These are phyloP conservation scores for Cyclocybe cylindracea DNA, from an alignment of 768 basidiomycete species.

Conservation along the genomic window DNA sequence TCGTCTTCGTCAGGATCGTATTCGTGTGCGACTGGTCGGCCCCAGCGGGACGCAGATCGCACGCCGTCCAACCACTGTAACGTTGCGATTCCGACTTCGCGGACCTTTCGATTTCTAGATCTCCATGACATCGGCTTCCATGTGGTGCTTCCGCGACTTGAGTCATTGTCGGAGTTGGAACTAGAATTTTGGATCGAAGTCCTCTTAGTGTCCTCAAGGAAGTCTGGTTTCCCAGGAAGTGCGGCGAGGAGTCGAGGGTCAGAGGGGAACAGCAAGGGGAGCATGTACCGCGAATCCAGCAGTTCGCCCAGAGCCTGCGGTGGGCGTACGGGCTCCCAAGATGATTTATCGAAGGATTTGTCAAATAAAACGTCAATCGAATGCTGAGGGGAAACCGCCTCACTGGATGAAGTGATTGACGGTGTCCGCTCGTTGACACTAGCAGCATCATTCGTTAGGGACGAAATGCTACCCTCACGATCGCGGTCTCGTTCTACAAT, in stretches of 20 bases:
- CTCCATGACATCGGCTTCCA: slow-evolving; percentile 56
- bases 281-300: slow-evolving; percentile 91
- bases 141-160: slow-evolving; percentile 38
- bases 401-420: slow-evolving; percentile 34
- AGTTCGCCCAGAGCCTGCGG: slow-evolving; percentile 88
- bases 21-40: slow-evolving; percentile 38
- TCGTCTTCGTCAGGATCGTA: slow-evolving; percentile 44
- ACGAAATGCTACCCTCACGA: slow-evolving; percentile 59
- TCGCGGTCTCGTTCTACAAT: slow-evolving; percentile 71
- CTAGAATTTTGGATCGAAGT: slow-evolving; percentile 16
- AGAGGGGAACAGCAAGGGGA: slow-evolving; percentile 82
- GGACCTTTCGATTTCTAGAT: slow-evolving; percentile 56
- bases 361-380: slow-evolving; percentile 84
- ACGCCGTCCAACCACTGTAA: slow-evolving; percentile 74
- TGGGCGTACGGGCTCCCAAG: slow-evolving; percentile 78
- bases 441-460: slow-evolving; percentile 43
- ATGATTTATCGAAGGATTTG: slow-evolving; percentile 55
- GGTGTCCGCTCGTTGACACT: slow-evolving; percentile 30
- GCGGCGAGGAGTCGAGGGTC: slow-evolving; percentile 79
- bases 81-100: slow-evolving; percentile 59
- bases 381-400: slow-evolving; percentile 43
- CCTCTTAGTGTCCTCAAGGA: slow-evolving; percentile 29
- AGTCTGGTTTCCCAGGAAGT: slow-evolving; percentile 49
- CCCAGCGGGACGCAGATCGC: slow-evolving; percentile 63
- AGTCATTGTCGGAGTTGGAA: slow-evolving; percentile 20